Base-by-base conservation (phyloP, 2,329 filamentous ascomycete species). In the Penicillium sp. region DNA sequence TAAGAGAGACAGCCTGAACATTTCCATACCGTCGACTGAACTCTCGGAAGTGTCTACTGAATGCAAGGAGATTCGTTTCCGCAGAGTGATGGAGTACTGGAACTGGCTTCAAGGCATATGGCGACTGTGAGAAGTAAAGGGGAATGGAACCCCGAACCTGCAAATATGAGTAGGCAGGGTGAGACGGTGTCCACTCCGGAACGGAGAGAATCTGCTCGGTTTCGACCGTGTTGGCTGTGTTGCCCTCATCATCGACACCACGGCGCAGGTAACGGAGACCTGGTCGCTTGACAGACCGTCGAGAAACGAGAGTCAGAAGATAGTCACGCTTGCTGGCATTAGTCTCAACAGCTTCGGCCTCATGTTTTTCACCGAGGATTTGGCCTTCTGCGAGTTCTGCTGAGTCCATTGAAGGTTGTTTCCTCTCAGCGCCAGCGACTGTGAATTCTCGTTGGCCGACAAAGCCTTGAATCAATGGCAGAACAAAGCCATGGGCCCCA, bases 391-490 rank as follows among this genome's bases (percentile, higher is more conserved):
- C 54, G 7, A 61, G 60, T 31, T 68, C 53, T 16, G 66, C 63
- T 21, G 60, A 19, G 10, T 57, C 50, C 19, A 27, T 49, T 7
- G 48, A 40, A 15, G 57, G 50, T 38, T 60, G 41, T n/a, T 60
- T 60, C 40, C 57, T 34, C 15, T 65, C 56, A 11, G 66, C 36
- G 5, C 62, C 70, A 31, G 91, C 88, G 25, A 92, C 85, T 9
- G 87, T 83, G 70, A 99, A 97, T 2, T 86, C 80, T 60, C 85
- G 82, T 74, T 97, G 94, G 1, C 93, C 93, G 21, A 99, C 85
- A 65, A 97, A 99, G 0, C 94, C 94, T 75, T 97, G 94, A 75
- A 99, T 89, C 4, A 99, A 66, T 2, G 94, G 94, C 23, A 97
- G 76, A 1, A 89, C 81, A 53, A 96, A 82, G 0, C 80, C 78